Evolutionary conservation across 2,329 filamentous ascomycete genomes (phyloP).

Genomic region (Pseudocercospora vitis): DNA sequence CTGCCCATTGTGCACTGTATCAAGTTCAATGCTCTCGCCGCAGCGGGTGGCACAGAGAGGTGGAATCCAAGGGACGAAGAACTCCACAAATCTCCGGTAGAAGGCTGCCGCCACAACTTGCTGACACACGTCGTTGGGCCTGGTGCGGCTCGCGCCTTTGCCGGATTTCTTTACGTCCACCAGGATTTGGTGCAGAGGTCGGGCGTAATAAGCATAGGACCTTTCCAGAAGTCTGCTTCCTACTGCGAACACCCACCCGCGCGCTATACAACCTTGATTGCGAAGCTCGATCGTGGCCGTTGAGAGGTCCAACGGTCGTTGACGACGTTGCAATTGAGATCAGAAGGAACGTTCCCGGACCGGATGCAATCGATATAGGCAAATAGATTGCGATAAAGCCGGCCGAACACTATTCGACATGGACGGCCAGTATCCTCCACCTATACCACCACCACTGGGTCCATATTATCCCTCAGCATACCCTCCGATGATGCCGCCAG

Average conservation of each 20-base stretch:
- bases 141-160: conserved; percentile 30
- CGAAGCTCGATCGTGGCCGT: conserved; percentile 20
- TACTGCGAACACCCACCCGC: conserved; percentile 21
- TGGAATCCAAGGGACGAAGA: conserved; percentile 9
- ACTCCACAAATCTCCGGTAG: conserved; percentile 19
- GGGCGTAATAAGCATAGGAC: conserved; percentile 27
- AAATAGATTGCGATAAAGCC: conserved; percentile 20
- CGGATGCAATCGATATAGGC: conserved; percentile 20
- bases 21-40: conserved; percentile 4
- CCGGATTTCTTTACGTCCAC: conserved; percentile 23
- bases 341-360: conserved; percentile 23
- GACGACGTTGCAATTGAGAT: conserved; percentile 14
- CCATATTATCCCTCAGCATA: conserved; percentile 35
- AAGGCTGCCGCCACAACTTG: conserved; percentile 23
- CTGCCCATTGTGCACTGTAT: conserved; percentile 4
- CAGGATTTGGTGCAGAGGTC: conserved; percentile 24
- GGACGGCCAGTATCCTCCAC: conserved; percentile 34
- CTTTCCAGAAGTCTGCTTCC: conserved; percentile 20
- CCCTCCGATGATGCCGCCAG: conserved; percentile 34
- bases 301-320: conserved; percentile 18
- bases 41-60: conserved; percentile 1
- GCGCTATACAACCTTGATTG: conserved; percentile 24
- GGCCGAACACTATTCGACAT: conserved; percentile 23
- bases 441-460: conserved; percentile 33
- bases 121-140: conserved; percentile 23